phyloP scores from a whole-genome alignment of 148 eudicot species.

The Agrostemma githago region DNA sequence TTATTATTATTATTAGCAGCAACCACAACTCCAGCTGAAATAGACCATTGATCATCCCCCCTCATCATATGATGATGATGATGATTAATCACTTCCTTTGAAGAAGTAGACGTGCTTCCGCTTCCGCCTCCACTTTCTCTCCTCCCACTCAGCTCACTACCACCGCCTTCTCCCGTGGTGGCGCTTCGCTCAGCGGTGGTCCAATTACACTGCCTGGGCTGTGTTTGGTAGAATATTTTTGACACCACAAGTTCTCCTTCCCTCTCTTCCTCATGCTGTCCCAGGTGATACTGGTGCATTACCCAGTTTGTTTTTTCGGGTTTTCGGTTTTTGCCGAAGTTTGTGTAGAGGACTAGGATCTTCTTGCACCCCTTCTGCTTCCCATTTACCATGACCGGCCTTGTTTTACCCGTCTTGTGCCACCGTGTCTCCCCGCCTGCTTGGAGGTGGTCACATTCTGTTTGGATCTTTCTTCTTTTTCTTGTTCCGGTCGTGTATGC shows the following conservation, averaged over 20 bases:
- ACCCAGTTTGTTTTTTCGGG: conserved; percentile 98
- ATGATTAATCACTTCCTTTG: conserved; percentile 40
- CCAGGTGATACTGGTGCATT: conserved; percentile 95
- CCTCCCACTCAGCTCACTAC: conserved; percentile 32
- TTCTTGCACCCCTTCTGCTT: conserved; percentile 97
- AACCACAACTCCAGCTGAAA: conserved; percentile 25
- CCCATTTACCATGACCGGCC: conserved; percentile 82
- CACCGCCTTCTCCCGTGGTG: conserved; percentile 27
- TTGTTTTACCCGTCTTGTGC: conserved; percentile 95
- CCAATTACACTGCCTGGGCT: conserved; percentile 84
- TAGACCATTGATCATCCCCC: conserved; percentile 40
- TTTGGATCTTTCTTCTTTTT: conserved; percentile 86
- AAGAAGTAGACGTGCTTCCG: conserved; percentile 42
- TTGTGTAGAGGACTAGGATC: conserved; percentile 79
- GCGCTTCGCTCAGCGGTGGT: conserved; percentile 22
- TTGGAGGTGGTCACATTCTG: conserved; percentile 83
- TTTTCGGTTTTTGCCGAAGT: conserved; percentile 82
- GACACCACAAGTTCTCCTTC: conserved; percentile 97
- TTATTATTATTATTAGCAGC: conserved; percentile 6
- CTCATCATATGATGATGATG: conserved; percentile 12
- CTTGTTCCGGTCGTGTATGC: conserved; percentile 98
- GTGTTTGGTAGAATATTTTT: conserved; percentile 92
- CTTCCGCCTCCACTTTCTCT: conserved; percentile 49
- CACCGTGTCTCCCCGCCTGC: conserved; percentile 87
- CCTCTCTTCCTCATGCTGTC: conserved; percentile 82